Base-by-base conservation (phyloP, 371 early-diverging fungal species). In the Mucor saturninus region DNA sequence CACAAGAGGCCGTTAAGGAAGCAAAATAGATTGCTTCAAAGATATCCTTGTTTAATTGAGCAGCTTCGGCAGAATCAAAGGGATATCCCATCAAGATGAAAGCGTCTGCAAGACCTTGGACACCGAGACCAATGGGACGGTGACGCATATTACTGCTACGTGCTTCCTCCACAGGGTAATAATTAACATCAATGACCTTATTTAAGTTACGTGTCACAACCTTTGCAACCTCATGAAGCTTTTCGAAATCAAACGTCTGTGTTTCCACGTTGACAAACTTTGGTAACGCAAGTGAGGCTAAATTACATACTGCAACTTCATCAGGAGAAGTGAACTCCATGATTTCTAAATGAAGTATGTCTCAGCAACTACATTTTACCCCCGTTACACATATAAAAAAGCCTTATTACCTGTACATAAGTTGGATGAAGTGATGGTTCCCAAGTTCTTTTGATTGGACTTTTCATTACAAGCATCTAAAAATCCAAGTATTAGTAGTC, bases 261-360 rank as follows among this genome's bases (percentile, higher is more conserved):
- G 90, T 80, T 62, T 86, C 83, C 14, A 35, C 42, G 30, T 69
- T 55, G 15, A 99, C 95, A 85, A 95, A 99, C n/a, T 86, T 80
- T 11, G 99, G 99, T 40, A 99, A 86, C 10, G 98, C 95, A 45
- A 99, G 88, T 40, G 97, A 96, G 26, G 98, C 99, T 68, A 99
- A 77, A 76, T 99, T 99, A 86, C 99, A 99, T 26, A 99, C 99
- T 13, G 99, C 99, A 10, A 98, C 96, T 76, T 99, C 99, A 68
- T 99, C 97, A 42, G 95, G 92, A 45, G 86, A 74, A 9, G 98
- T 93, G 81, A 98, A 99, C 75, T 99, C 95, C 42, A 99, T 89
- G 65, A 99, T 98, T 73, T 99, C 98, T 54, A 61, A 15, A 21
- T 21, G 21, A 21, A 21, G 21, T 21, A 21, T 21, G 21, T 21